Percentiles rank a stretch among this genome's conserved stretches.
Evolutionary conservation across 352 stramenopile species (phyloP).

Genomic region (Pythium rishiriense): DNA sequence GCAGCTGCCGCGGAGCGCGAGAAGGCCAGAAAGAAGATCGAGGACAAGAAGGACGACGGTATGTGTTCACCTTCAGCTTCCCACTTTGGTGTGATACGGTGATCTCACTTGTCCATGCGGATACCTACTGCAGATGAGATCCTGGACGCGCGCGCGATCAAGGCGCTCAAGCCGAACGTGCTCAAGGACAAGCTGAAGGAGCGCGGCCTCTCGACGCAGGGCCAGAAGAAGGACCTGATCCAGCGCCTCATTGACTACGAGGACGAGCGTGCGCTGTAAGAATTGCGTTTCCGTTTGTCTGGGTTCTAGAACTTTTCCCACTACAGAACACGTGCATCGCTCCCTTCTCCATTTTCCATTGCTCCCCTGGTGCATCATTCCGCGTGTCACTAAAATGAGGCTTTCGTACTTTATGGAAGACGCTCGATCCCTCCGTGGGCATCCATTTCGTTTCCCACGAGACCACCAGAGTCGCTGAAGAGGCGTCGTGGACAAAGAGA

Average conservation of each 20-base stretch:
- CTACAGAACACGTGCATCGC: conserved; percentile 5
- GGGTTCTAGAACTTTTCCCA: background rate
- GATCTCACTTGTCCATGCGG: background rate
- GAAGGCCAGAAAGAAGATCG: conserved; percentile 65
- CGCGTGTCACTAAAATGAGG: conserved; percentile 2
- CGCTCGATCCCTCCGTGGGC: background rate
- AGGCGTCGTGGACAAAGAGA: conserved; percentile 1
- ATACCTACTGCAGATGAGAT: conserved; percentile 50
- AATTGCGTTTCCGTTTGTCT: background rate
- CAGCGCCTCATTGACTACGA: conserved; percentile 89
- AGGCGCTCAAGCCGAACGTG: conserved; percentile 82
- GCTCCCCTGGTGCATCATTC: background rate
- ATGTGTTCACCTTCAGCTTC: conserved; percentile 12
- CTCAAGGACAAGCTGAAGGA: conserved; percentile 91
- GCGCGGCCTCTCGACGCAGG: conserved; percentile 77
- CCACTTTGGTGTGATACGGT: background rate
- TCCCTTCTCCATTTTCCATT: background rate
- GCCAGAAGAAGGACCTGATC: conserved; percentile 89
- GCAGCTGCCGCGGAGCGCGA: conserved; percentile 57
- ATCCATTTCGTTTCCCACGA: background rate
- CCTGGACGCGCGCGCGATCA: conserved; percentile 81
- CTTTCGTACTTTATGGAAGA: conserved; percentile 8
- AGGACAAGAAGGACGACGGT: conserved; percentile 70
- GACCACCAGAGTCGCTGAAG: conserved; percentile 1
- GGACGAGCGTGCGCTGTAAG: conserved; percentile 80